Evolutionary conservation across 1,284 basidiomycete genomes (phyloP).

Genomic region (Testicularia cyperi): DNA sequence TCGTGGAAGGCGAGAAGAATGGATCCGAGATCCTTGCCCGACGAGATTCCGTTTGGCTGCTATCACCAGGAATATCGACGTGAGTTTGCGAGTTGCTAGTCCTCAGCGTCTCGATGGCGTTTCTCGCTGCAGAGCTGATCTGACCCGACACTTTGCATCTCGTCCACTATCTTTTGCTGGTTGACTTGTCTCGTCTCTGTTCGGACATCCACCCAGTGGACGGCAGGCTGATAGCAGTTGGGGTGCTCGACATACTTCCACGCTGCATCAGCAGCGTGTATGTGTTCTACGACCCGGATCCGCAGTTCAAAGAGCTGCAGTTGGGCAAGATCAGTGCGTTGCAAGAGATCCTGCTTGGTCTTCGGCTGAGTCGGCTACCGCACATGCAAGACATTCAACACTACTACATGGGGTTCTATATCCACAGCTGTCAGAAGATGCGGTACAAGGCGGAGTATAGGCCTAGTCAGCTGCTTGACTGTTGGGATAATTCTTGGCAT

Average conservation of each 20-base stretch:
- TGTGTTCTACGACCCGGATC: conserved; percentile 85
- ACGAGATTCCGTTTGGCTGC: conserved; percentile 37
- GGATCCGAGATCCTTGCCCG: neutral
- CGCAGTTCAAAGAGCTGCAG: conserved; percentile 72
- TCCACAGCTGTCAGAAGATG: conserved; percentile 79
- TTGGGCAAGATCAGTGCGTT: conserved; percentile 70
- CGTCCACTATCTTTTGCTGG: no score
- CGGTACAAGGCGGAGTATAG: conserved; percentile 89
- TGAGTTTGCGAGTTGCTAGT: conserved; percentile 1
- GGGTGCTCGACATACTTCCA: conserved; percentile 88
- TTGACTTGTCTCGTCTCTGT: neutral
- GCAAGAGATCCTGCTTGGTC: conserved; percentile 44
- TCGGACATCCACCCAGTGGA: conserved; percentile 61
- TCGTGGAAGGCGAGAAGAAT: conserved; percentile 11
- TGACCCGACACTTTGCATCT: no score
- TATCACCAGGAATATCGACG: conserved; percentile 57
- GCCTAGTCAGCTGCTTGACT: conserved; percentile 82
- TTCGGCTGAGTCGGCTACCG: conserved; percentile 28
- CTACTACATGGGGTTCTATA: conserved; percentile 50
- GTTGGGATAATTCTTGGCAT: conserved; percentile 18
- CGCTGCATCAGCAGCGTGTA: conserved; percentile 90
- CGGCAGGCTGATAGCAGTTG: conserved; percentile 78
- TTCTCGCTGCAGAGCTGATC: no score
- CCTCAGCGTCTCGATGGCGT: no score
- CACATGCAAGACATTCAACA: conserved; percentile 9